Evolutionary conservation across 2,329 filamentous ascomycete genomes (phyloP).

Genomic region (Arthrocladium fulminans): DNA sequence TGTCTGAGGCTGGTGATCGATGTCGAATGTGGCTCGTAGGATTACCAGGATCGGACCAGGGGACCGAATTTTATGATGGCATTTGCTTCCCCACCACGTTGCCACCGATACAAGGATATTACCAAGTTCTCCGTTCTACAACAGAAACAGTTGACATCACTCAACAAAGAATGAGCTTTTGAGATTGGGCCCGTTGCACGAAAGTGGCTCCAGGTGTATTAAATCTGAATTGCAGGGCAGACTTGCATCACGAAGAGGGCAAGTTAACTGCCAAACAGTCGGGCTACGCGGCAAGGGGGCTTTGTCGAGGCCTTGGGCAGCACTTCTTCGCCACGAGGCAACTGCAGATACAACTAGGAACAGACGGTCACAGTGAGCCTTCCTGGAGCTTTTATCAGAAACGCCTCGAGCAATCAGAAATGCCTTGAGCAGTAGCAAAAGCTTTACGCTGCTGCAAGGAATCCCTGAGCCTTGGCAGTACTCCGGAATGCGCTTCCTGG

Average conservation of each 20-base stretch:
- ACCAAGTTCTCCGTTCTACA: slow-evolving; percentile 1
- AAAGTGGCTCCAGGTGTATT: too few relatives aligned
- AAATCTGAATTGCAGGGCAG: background rate
- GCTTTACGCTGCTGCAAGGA: too few relatives aligned
- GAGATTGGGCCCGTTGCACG: too few relatives aligned
- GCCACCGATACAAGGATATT: slow-evolving; percentile 1
- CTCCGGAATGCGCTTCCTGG: too few relatives aligned
- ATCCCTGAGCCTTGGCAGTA: too few relatives aligned
- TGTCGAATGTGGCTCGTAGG: background rate
- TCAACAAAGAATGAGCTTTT: background rate
- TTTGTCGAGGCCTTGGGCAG: background rate
- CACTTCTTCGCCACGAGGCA: background rate
- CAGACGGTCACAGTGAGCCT: too few relatives aligned
- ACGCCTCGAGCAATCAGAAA: too few relatives aligned
- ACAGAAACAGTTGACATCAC: slow-evolving; percentile 8
- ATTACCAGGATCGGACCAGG: background rate
- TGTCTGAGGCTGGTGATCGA: slow-evolving; percentile 5
- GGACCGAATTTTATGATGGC: background rate
- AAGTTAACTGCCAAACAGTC: background rate
- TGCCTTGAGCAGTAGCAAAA: too few relatives aligned
- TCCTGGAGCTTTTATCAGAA: too few relatives aligned
- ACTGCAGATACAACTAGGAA: slow-evolving; percentile 9
- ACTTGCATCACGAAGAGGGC: background rate
- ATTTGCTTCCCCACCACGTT: background rate
- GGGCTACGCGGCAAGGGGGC: background rate